phyloP scores from a whole-genome alignment of 257 asterid species.

The Petrea volubilis region DNA sequence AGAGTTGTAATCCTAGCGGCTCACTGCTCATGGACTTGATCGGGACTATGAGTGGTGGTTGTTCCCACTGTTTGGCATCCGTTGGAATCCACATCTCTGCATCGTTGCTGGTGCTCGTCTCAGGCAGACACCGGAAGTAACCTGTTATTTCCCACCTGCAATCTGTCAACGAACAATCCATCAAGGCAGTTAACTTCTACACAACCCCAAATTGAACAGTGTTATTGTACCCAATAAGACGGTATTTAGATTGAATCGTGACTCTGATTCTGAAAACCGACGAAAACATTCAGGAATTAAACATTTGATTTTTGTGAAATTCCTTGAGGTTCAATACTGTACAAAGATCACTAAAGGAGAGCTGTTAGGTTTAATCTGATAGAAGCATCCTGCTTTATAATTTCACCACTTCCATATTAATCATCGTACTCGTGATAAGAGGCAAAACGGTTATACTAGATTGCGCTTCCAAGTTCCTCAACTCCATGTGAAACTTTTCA shows the following conservation, averaged over 20 bases:
- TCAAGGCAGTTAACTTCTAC: background rate
- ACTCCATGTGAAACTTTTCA: background rate
- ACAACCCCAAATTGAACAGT: background rate
- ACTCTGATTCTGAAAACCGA: background rate
- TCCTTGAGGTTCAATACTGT: background rate
- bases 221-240: background rate
- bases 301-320: background rate
- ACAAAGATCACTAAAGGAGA: background rate
- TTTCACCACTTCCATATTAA: background rate
- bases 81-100: slow-evolving; percentile 84
- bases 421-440: too few relatives aligned
- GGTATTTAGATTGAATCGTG: background rate
- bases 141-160: slow-evolving; percentile 94
- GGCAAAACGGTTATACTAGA: too few relatives aligned
- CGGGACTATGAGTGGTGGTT: slow-evolving; percentile 72
- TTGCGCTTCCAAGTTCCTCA: background rate
- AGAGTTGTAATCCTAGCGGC: slow-evolving; percentile 83
- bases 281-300: background rate
- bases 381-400: slow-evolving; percentile 1
- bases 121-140: slow-evolving; percentile 67
- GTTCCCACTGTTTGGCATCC: slow-evolving; percentile 82
- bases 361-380: background rate
- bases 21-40: slow-evolving; percentile 86
- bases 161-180: slow-evolving; percentile 36
- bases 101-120: slow-evolving; percentile 52